phyloP scores from a whole-genome alignment of 169 alveolate species.

The Sarcocystis neurona region DNA sequence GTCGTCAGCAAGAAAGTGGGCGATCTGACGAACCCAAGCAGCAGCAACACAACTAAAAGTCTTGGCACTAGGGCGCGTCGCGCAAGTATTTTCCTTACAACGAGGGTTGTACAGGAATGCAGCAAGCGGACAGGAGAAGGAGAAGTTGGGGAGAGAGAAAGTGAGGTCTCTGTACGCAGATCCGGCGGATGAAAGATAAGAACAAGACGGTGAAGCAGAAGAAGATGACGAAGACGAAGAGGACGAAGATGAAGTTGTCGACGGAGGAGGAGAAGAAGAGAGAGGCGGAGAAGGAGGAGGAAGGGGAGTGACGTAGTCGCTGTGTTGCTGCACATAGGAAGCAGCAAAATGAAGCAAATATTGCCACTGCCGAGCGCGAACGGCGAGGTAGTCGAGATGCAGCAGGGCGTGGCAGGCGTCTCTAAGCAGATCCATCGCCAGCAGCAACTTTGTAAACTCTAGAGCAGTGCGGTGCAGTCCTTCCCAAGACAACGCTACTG shows the following conservation, averaged over 20 bases:
- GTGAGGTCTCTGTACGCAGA: slow-evolving; percentile 17
- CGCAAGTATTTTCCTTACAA: no score
- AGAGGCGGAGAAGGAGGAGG: no score
- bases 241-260: no score
- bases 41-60: no score
- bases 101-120: not conserved
- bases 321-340: slow-evolving; percentile 14
- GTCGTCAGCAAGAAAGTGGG: no score
- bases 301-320: not conserved
- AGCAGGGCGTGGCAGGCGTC: slow-evolving; percentile 50
- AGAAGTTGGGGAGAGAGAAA: slow-evolving; percentile 46
- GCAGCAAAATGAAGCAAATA: slow-evolving; percentile 11
- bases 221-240: no score
- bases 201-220: no score
- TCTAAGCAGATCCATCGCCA: slow-evolving; percentile 36
- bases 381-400: slow-evolving; percentile 31
- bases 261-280: not conserved
- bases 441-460: slow-evolving; percentile 46
- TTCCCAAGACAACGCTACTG: slow-evolving; percentile 28
- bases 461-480: slow-evolving; percentile 35
- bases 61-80: no score
- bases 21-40: no score
- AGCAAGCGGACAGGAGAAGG: slow-evolving; percentile 53
- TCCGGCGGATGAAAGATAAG: no score
- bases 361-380: slow-evolving; percentile 42